These are phyloP conservation scores for Maudiozyma saulgeensis DNA, from an alignment of 805 yeast genomes.

Conservation along the genomic window DNA sequence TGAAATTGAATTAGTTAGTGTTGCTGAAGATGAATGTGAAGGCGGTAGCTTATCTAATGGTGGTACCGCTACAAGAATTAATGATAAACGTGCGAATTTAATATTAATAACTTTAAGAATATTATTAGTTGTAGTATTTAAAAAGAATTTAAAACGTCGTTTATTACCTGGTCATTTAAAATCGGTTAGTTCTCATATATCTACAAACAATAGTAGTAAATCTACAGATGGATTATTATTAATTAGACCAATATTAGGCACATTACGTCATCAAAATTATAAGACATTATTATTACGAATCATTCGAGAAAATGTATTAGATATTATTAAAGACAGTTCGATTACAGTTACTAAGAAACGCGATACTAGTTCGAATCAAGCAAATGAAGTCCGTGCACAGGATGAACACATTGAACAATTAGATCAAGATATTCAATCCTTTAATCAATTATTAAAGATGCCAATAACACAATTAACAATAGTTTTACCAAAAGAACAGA, in stretches of 20 bases:
- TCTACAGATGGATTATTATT: constrained; percentile 12
- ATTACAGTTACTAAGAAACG: neutral
- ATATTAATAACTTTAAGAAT: constrained; percentile 27
- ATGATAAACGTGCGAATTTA: constrained; percentile 30
- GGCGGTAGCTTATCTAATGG: constrained; percentile 27
- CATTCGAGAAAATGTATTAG: constrained; percentile 19
- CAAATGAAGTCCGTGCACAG: neutral
- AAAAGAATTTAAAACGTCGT: constrained; percentile 27
- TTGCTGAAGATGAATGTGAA: constrained; percentile 10
- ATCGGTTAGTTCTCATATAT: too few relatives aligned
- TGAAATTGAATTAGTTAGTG: constrained; percentile 47
- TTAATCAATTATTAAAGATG: constrained; percentile 14
- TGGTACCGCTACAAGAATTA: constrained; percentile 29
- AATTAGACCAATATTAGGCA: constrained; percentile 26
- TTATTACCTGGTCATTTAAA: constrained; percentile 2
- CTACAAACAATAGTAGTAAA: constrained; percentile 6
- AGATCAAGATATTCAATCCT: constrained; percentile 18
- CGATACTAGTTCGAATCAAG: neutral
- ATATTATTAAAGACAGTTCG: constrained; percentile 12
- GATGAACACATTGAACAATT: constrained; percentile 15
- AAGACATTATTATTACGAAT: constrained; percentile 20
- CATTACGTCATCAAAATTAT: constrained; percentile 26
- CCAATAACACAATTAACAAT: constrained; percentile 17
- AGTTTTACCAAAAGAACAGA: constrained; percentile 8
- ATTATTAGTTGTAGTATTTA: constrained; percentile 33